Percentiles rank a stretch among this genome's conserved stretches.
Conservation (phyloP, 176 grass and related monocot genomes). For the Carex kokanica region DNA sequence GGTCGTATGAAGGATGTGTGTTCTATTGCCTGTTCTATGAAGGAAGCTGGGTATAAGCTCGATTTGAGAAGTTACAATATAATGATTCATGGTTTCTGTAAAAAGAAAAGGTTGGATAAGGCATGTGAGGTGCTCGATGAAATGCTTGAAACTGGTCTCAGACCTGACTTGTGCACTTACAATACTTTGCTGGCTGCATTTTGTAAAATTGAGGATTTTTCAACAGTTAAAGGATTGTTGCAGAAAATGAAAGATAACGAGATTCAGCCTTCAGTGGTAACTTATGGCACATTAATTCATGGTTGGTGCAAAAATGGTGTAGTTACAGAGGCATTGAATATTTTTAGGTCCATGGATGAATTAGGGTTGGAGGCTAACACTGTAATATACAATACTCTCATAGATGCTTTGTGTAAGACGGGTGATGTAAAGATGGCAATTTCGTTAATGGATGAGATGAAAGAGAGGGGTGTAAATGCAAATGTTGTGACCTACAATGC, state of each 20-base stretch:
- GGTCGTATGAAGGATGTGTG: slow-evolving; percentile 58
- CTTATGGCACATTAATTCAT: slow-evolving; percentile 70
- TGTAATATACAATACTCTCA: slow-evolving; percentile 63
- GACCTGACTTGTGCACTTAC: slow-evolving; percentile 62
- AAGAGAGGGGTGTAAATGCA: slow-evolving; percentile 39
- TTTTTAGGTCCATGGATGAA: slow-evolving; percentile 54
- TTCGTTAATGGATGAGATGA: slow-evolving; percentile 56
- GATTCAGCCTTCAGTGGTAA: slow-evolving; percentile 54
- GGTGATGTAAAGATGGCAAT: slow-evolving; percentile 37
- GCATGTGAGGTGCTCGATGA: slow-evolving; percentile 39
- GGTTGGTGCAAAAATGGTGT: slow-evolving; percentile 75
- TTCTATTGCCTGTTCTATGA: slow-evolving; percentile 40
- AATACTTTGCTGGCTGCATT: slow-evolving; percentile 61
- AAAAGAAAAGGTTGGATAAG: slow-evolving; percentile 50
- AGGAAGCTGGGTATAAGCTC: slow-evolving; percentile 54
- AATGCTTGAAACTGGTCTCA: slow-evolving; percentile 50
- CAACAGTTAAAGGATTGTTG: slow-evolving; percentile 41
- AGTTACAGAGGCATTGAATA: slow-evolving; percentile 51
- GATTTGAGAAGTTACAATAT: slow-evolving; percentile 64
- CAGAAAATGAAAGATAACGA: slow-evolving; percentile 60
- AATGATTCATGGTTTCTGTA: slow-evolving; percentile 68
- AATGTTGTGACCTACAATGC: slow-evolving; percentile 58
- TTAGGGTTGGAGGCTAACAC: slow-evolving; percentile 42
- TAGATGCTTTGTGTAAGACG: slow-evolving; percentile 54
- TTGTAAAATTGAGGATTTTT: slow-evolving; percentile 61